Percentiles rank a stretch among this genome's conserved stretches.
Evolutionary conservation across 306 rosid species (phyloP).

Genomic region (Medicago arabica): DNA sequence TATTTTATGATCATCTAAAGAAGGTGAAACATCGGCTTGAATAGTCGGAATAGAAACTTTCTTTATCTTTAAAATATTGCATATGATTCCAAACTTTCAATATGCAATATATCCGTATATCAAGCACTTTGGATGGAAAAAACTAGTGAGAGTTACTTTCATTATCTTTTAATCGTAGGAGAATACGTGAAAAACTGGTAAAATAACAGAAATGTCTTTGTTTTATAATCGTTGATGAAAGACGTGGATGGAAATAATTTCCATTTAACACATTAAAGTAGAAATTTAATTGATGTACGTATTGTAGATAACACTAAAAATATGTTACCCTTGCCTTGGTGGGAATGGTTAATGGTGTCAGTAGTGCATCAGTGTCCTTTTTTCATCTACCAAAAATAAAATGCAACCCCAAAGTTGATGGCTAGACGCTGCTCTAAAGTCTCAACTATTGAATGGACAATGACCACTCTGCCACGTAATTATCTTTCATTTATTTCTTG

Average conservation of each 20-base stretch:
- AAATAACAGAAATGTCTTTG: not conserved
- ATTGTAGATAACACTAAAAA: not conserved
- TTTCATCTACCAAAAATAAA: conserved; percentile 1
- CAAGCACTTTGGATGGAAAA: too few relatives aligned
- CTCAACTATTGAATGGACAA: not conserved
- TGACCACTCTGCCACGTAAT: not conserved
- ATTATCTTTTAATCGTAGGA: not conserved
- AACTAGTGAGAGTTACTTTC: not conserved
- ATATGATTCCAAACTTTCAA: too few relatives aligned
- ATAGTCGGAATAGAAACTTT: too few relatives aligned
- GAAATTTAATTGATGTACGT: not conserved
- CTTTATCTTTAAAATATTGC: too few relatives aligned
- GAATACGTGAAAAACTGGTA: not conserved
- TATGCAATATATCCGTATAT: too few relatives aligned
- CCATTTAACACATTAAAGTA: not conserved
- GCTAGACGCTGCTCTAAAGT: not conserved
- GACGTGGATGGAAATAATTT: not conserved
- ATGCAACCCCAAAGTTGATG: not conserved
- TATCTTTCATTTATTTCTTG: not conserved
- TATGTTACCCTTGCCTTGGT: not conserved
- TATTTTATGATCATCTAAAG: too few relatives aligned
- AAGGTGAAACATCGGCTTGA: too few relatives aligned
- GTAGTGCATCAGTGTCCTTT: not conserved
- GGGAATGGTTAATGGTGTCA: conserved; percentile 11
- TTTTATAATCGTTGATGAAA: too few relatives aligned